Base-by-base conservation (phyloP, 371 early-diverging fungal genomes). In the Haplosporangium sp. region DNA sequence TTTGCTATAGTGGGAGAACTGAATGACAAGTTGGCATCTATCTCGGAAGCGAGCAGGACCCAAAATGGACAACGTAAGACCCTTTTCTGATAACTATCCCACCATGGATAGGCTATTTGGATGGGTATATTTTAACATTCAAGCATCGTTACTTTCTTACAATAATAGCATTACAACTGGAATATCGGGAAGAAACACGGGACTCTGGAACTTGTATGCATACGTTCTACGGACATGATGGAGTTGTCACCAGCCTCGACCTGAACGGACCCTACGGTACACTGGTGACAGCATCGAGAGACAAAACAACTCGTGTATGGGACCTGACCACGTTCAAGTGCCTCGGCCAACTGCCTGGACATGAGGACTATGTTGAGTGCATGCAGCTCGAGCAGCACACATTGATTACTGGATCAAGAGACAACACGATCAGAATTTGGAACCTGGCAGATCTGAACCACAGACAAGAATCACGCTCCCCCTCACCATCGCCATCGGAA, bases 341-440 rank as follows among this genome's bases (percentile, higher is more conserved):
- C 58, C 67, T 85, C 1, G 93, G 90, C 11, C 81, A 81, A 2
- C 60, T 93, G 42, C 83, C 85, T 48, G 91, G 90, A 7, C 93
- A 91, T 67, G 73, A 83, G 18, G 89, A 87, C 23, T 69, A 84
- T 20, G 86, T 92, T 13, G 86, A 92, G 23, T 86, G 92, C 46
- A 84, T 94, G 20, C 95, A 94, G 67, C 80, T 93, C 16, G 73
- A 74, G 21, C 87, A 86, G 16, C 82, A 88, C 52, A 89, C 84
- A 8, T 82, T 95, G 23, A 82, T 95, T 63, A 93, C 95, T 7
- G 95, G 94, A 12, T 87, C 95, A 5, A 90, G 91, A 41, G 96
- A 96, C 69, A 83, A 89, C 54, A 91, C 94, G n/a, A 89, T 96
- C 64, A 86, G 92, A 41, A 90, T 92, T 59, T 97, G 97, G 97